These are phyloP conservation scores for Plenodomus lindquistii DNA, from an alignment of 2,329 filamentous ascomycete genomes.

Conservation along the genomic window DNA sequence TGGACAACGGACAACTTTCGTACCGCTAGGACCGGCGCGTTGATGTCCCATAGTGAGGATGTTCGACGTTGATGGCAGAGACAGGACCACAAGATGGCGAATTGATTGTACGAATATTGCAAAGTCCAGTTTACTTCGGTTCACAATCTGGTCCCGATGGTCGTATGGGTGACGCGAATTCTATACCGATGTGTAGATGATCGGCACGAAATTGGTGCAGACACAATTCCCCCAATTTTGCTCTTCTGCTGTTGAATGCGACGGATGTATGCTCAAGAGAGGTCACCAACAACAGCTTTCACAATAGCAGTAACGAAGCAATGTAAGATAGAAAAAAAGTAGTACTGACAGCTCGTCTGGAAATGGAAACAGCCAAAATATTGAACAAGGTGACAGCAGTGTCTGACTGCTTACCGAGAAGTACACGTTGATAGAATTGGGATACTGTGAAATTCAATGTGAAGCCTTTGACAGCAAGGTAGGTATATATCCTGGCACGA, in stretches of 20 bases:
- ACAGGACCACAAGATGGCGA: slow-evolving; percentile 17
- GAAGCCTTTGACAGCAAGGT: slow-evolving; percentile 22
- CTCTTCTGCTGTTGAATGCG: not conserved
- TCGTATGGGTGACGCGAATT: too few relatives aligned
- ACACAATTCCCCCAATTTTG: not conserved
- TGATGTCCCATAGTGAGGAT: not conserved
- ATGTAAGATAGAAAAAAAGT: too few relatives aligned
- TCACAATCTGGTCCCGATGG: too few relatives aligned
- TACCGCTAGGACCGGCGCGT: slow-evolving; percentile 16
- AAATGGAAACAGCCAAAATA: not conserved
- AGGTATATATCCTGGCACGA: slow-evolving; percentile 29
- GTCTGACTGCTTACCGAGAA: not conserved
- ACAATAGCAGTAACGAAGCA: not conserved
- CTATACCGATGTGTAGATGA: too few relatives aligned
- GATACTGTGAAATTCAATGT: not conserved
- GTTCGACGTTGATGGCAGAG: slow-evolving; percentile 12
- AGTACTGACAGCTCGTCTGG: too few relatives aligned
- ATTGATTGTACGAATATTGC: not conserved
- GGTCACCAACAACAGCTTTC: not conserved
- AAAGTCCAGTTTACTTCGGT: too few relatives aligned
- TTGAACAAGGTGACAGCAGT: not conserved
- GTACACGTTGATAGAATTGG: not conserved
- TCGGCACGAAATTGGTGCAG: not conserved
- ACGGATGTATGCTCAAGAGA: not conserved
- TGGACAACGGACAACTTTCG: slow-evolving; percentile 32